Base-by-base conservation (phyloP, 768 basidiomycete species). In the Kwoniella sp. region DNA sequence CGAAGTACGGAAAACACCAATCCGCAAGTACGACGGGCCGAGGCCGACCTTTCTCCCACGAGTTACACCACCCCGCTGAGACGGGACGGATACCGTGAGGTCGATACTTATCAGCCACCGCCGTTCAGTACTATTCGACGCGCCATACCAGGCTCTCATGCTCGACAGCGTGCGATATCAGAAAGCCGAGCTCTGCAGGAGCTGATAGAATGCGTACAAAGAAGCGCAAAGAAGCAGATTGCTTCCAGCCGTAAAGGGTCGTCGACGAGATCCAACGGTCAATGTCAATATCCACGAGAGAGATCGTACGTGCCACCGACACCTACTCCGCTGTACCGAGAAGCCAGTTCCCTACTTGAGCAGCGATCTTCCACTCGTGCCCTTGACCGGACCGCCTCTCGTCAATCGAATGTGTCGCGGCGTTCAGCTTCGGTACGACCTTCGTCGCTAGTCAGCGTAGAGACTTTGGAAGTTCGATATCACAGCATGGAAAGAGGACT, bases 121-220 rank as follows among this genome's bases (percentile, higher is more conserved):
- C 37, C n/a, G 17, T 17, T 47, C n/a, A 50, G 40, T 44, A 67
- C 22, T 26, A 40, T 27, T 10, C 17, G n/a, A 12, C 46, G 60
- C 21, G 46, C 56, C 1, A 22, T 50, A 25, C 40, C 61, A 6
- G n/a, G 58, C 8, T 67, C 66, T n/a, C 37, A 57, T 22, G 27
- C 25, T 22, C 60, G 66, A 13, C 27, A 60, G 17, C 19, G 66
- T 15, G 56, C 56, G 3, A 24, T 54, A 17, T 54, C 60, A 1
- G 66, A 67, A 15, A 29, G 58, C 13, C 60, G 57, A 30, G 66
- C 66, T 6, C 51, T 58, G 22, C 24, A 25, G 21, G 66, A 67
- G 26, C 17, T 67, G 9, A 22, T 67, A 10, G 19, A 48, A 4
- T 64, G 63, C 33, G 57, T 64, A 0, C 37, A 64, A 40, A 17